A percentile compares a stretch with the other conserved stretches of the same genome.
phyloP scores from a whole-genome alignment of 2,329 filamentous ascomycete genomes.

The Cadophora sp. region DNA sequence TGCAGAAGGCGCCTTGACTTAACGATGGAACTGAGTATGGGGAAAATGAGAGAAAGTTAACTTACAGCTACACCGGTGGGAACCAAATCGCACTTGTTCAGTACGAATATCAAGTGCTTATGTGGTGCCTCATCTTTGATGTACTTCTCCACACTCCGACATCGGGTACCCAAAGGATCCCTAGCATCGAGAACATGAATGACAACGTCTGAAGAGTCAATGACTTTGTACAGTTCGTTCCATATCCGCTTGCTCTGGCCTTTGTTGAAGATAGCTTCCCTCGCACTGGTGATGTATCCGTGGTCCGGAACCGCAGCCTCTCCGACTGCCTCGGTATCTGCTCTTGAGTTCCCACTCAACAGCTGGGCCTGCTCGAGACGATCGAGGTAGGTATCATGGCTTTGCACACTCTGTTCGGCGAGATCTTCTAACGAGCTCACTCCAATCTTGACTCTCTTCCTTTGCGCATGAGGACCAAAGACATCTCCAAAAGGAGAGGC shows the following conservation, averaged over 20 bases:
- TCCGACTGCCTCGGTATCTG: conserved; percentile 55
- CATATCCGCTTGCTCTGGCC: conserved; percentile 95
- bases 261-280: conserved; percentile 90
- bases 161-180: conserved; percentile 89
- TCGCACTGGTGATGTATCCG: conserved; percentile 65
- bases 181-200: conserved; percentile 93
- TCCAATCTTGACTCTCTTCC: conserved; percentile 89
- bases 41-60: conserved; percentile 46
- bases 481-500: conserved; percentile 84
- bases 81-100: conserved; percentile 93
- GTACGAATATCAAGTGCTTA: conserved; percentile 89
- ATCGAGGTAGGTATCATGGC: conserved; percentile 82
- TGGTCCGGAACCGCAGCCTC: conserved; percentile 50
- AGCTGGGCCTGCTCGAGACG: conserved; percentile 80
- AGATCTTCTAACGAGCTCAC: conserved; percentile 84
- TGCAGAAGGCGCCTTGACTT: conserved; percentile 86
- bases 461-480: conserved; percentile 91
- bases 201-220: conserved; percentile 94
- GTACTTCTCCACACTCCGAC: conserved; percentile 90
- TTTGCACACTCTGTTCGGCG: conserved; percentile 78
- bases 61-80: conserved; percentile 95
- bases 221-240: conserved; percentile 96
- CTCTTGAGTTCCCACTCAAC: conserved; percentile 72
- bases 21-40: conserved; percentile 59
- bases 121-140: conserved; percentile 91